Conservation (phyloP, 129 eudicot genomes). For the Helianthus annuus region HanXRQr2.0-SUNRISE NC_035437.2:162328614-162329113, state of each 20-base stretch:
- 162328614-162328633: slow-evolving; percentile 77
- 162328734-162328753: slow-evolving; percentile 66
- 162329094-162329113: slow-evolving; percentile 77
- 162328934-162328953: slow-evolving; percentile 58
- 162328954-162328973: slow-evolving; percentile 67
- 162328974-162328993: slow-evolving; percentile 72
- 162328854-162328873: slow-evolving; percentile 72
- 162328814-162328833: slow-evolving; percentile 61
- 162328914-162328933: slow-evolving; percentile 76
- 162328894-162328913: slow-evolving; percentile 62
- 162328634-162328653: slow-evolving; percentile 83
- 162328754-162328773: slow-evolving; percentile 81
- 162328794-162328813: slow-evolving; percentile 79
- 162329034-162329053: slow-evolving; percentile 78
- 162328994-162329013: slow-evolving; percentile 72
- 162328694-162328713: slow-evolving; percentile 58
- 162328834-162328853: slow-evolving; percentile 62
- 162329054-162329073: slow-evolving; percentile 69
- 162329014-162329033: slow-evolving; percentile 70
- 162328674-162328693: slow-evolving; percentile 79
- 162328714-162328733: slow-evolving; percentile 55
- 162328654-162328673: slow-evolving; percentile 73
- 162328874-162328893: slow-evolving; percentile 74
- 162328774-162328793: slow-evolving; percentile 80
- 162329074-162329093: slow-evolving; percentile 60